Base-by-base conservation (phyloP, 306 rosid species). In the Morella rubra region DNA sequence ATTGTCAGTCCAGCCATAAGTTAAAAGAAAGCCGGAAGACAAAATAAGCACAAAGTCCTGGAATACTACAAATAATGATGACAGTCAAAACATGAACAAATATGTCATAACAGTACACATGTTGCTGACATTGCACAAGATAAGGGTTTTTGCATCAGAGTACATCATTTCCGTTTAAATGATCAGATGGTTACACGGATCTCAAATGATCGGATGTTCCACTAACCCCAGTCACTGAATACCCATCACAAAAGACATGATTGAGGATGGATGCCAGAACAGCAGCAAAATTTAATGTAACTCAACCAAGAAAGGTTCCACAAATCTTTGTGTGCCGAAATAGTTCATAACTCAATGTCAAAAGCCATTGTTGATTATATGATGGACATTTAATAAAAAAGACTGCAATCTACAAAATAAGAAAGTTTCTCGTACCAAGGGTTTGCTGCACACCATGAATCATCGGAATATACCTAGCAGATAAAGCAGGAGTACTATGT, bases 401-500 rank as follows among this genome's bases (percentile, higher is more conserved):
- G 20, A 56, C 54, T 51, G 40, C 61, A 80, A 75, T 67, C 72
- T 54, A 53, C 78, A 24, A 67, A 83, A 75, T 59, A 59, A 74
- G 76, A 40, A 46, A 76, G 52, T 70, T 44, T 79, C 11, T 69
- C 64, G 18, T 89, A 92, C 99, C 97, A 47, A 92, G 84, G 71
- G 95, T 91, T 88, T 93, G 93, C 85, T 91, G 97, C 85, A 87
- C 76, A 40, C 98, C 98, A 44, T 80, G 94, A 81, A 89, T 87
- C 90, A 81, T 90, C 65, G 97, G 96, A 77, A 81, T 86, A 76
- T 90, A 92, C 89, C 97, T 88, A 79, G 96, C 85, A 89, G 97
- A 95, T 47, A 90, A 86, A 69, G 90, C 73, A 32, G 97, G 92
- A 62, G 97, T 90, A 77, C 83, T 92, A 78, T 95, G 98, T 71